Evolutionary conservation across 1,284 basidiomycete species (phyloP).

Genomic region (Somion occarium): DNA sequence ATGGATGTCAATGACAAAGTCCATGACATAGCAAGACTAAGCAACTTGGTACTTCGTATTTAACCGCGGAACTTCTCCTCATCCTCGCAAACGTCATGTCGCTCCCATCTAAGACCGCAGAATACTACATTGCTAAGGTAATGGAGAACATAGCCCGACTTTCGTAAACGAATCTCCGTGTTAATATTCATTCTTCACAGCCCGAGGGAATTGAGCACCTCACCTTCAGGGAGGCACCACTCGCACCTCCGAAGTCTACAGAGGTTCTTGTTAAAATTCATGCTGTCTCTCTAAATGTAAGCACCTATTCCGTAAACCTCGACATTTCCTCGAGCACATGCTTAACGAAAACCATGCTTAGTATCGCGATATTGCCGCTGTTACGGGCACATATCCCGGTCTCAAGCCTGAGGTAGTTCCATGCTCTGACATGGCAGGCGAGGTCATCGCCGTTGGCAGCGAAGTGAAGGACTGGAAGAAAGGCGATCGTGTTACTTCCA

Average conservation of each 20-base stretch:
- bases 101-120: background rate
- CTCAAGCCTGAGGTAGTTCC: constrained; percentile 39
- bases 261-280: constrained; percentile 48
- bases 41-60: background rate
- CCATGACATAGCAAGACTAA: background rate
- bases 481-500: constrained; percentile 50
- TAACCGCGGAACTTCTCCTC: background rate
- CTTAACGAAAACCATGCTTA: constrained; percentile 14
- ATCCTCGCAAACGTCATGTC: background rate
- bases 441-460: constrained; percentile 51
- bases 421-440: constrained; percentile 60
- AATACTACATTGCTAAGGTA: constrained; percentile 5
- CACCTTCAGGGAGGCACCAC: constrained; percentile 24
- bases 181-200: background rate
- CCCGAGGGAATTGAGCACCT: constrained; percentile 28
- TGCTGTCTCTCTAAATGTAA: constrained; percentile 43
- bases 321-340: background rate
- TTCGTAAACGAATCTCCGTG: background rate
- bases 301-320: constrained; percentile 2
- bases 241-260: constrained; percentile 30
- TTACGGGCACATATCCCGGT: constrained; percentile 30
- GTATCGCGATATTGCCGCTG: constrained; percentile 40
- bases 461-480: constrained; percentile 33
- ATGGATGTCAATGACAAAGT: background rate
- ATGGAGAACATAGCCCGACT: background rate